Evolutionary conservation across 2,329 filamentous ascomycete species (phyloP).

Genomic region (Nothophoma quercina): DNA sequence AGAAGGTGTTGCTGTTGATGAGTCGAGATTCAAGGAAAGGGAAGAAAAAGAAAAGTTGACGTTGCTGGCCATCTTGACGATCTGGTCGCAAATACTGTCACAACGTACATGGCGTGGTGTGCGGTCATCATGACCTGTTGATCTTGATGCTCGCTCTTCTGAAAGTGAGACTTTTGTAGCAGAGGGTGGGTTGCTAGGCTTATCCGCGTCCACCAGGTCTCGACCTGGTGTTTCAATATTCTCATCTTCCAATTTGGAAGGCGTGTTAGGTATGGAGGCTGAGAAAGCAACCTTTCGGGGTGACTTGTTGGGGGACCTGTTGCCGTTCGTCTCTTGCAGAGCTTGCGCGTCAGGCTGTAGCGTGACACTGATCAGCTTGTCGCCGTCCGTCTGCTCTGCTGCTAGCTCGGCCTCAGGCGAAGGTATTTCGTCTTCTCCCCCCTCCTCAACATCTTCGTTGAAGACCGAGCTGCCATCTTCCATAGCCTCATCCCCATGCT

Average conservation of each 20-base stretch:
- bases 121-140: conserved; percentile 35
- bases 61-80: conserved; percentile 36
- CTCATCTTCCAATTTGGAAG: conserved; percentile 40
- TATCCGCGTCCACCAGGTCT: conserved; percentile 33
- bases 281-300: conserved; percentile 52
- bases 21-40: conserved; percentile 14
- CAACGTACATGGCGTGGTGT: conserved; percentile 50
- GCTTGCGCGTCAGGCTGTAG: conserved; percentile 40
- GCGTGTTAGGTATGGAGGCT: conserved; percentile 45
- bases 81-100: conserved; percentile 33
- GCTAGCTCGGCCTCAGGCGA: conserved; percentile 33
- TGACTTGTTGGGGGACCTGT: conserved; percentile 46
- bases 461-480: conserved; percentile 39
- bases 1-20: conserved; percentile 24
- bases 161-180: conserved; percentile 23
- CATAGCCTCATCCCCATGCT: conserved; percentile 30
- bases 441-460: conserved; percentile 38
- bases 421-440: conserved; percentile 29
- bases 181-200: conserved; percentile 26
- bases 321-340: conserved; percentile 47
- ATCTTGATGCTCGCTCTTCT: conserved; percentile 31
- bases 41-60: conserved; percentile 38
- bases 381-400: conserved; percentile 28
- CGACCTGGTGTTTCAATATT: conserved; percentile 43
- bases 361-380: conserved; percentile 46